phyloP scores from a whole-genome alignment of 257 asterid genomes.

The Agastache rugosa region DNA sequence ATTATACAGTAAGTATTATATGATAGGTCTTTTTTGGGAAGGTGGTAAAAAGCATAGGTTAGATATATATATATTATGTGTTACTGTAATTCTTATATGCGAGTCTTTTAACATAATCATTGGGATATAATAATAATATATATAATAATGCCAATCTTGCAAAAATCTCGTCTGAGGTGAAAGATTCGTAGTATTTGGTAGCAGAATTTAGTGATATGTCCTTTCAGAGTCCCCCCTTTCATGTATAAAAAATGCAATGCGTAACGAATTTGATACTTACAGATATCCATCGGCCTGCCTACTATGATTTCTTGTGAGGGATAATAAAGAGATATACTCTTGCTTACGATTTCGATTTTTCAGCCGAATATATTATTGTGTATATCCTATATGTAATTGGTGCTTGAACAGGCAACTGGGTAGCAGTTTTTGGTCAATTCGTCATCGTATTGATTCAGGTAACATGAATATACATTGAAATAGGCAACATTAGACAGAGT shows the following conservation, averaged over 20 bases:
- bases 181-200: slow-evolving; percentile 9
- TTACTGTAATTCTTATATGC: slow-evolving; percentile 30
- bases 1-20: slow-evolving; percentile 32
- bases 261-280: slow-evolving; percentile 37
- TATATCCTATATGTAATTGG: slow-evolving; percentile 23
- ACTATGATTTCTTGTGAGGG: slow-evolving; percentile 22
- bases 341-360: background rate
- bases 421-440: slow-evolving; percentile 1
- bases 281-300: slow-evolving; percentile 18
- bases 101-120: slow-evolving; percentile 25
- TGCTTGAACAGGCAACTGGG: slow-evolving; percentile 31
- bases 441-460: background rate
- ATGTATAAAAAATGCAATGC: slow-evolving; percentile 1
- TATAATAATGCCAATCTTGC: slow-evolving; percentile 17
- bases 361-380: slow-evolving; percentile 9
- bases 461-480: slow-evolving; percentile 13
- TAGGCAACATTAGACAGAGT: slow-evolving; percentile 28
- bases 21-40: slow-evolving; percentile 18
- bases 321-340: slow-evolving; percentile 25
- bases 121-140: slow-evolving; percentile 34
- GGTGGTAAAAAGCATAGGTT: slow-evolving; percentile 26
- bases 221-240: background rate
- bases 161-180: background rate
- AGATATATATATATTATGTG: background rate
- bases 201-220: slow-evolving; percentile 26